phyloP scores from a whole-genome alignment of 2,329 filamentous ascomycete species.

The Teratosphaeria viscida region DNA sequence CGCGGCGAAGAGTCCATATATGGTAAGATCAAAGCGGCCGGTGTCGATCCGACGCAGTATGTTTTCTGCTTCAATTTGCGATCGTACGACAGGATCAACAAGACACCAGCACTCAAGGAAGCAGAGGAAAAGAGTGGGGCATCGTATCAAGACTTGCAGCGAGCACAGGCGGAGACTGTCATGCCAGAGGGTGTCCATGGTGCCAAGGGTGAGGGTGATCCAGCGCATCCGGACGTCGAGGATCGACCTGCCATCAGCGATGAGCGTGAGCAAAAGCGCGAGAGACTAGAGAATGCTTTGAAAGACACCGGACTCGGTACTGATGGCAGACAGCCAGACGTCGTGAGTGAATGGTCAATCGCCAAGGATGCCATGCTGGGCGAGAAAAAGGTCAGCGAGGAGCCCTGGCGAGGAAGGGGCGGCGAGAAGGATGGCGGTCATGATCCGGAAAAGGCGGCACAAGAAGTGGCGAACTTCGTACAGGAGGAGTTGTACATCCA shows the following conservation, averaged over 20 bases:
- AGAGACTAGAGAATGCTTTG: conserved; percentile 7
- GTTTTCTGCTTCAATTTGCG: conserved; percentile 92
- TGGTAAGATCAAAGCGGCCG: conserved; percentile 60
- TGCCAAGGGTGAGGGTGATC: conserved; percentile 30
- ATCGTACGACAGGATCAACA: conserved; percentile 85
- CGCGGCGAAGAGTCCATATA: conserved; percentile 88
- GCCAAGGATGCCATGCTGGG: conserved; percentile 77
- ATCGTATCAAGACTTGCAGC: conserved; percentile 75
- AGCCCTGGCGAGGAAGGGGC: conserved; percentile 58
- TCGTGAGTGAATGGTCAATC: conserved; percentile 44
- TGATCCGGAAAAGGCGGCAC: conserved; percentile 45
- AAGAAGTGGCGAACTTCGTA: conserved; percentile 78
- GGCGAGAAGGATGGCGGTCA: conserved; percentile 11
- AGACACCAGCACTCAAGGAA: conserved; percentile 60
- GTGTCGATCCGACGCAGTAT: conserved; percentile 67
- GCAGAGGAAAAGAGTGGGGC: conserved; percentile 75
- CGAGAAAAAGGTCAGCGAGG: conserved; percentile 52
- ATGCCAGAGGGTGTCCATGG: conserved; percentile 67
- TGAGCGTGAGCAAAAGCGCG: conserved; percentile 1
- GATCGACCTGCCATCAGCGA: conserved; percentile 1
- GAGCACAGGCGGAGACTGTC: conserved; percentile 78
- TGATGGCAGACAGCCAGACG: conserved; percentile 14
- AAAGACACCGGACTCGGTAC: conserved; percentile 22
- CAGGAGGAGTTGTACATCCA: conserved; percentile 97
- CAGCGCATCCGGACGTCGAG: background rate